phyloP scores from a whole-genome alignment of 1,139 yeast species.

The Zygoascus sp. region DNA sequence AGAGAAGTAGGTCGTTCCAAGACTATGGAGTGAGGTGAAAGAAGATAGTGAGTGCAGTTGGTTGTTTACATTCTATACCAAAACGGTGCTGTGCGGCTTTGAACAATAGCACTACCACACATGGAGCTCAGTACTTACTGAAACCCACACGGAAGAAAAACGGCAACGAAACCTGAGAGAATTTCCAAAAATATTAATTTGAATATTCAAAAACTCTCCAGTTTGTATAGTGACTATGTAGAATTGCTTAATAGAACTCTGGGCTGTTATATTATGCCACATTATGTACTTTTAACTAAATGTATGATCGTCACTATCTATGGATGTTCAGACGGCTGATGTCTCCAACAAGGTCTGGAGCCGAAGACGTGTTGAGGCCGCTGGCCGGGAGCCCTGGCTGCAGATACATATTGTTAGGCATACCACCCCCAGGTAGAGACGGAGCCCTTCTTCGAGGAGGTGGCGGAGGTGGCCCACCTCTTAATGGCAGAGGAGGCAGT shows the following conservation, averaged over 20 bases:
- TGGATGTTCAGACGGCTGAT: constrained; percentile 24
- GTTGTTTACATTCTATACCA: constrained; percentile 11
- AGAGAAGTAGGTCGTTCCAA: background rate
- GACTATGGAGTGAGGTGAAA: background rate
- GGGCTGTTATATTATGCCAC: too few relatives aligned
- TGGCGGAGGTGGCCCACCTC: constrained; percentile 21
- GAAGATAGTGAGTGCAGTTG: background rate
- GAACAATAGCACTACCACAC: background rate
- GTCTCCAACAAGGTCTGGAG: constrained; percentile 30
- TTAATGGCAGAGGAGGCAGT: background rate
- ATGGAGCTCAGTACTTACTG: background rate
- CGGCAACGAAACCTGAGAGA: background rate
- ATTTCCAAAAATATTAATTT: too few relatives aligned
- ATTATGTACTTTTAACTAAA: too few relatives aligned
- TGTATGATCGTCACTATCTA: background rate
- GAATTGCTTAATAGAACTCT: too few relatives aligned
- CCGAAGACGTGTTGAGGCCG: constrained; percentile 22
- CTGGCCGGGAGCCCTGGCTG: constrained; percentile 16
- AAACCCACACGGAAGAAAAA: background rate
- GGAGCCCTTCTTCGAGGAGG: constrained; percentile 27
- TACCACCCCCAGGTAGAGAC: constrained; percentile 22
- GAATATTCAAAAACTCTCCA: too few relatives aligned
- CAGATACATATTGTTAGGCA: constrained; percentile 1
- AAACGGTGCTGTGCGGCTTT: constrained; percentile 8
- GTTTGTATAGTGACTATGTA: too few relatives aligned